These are phyloP conservation scores for Miamiensis avidus DNA, from an alignment of 169 alveolate species.

Conservation along the genomic window DNA sequence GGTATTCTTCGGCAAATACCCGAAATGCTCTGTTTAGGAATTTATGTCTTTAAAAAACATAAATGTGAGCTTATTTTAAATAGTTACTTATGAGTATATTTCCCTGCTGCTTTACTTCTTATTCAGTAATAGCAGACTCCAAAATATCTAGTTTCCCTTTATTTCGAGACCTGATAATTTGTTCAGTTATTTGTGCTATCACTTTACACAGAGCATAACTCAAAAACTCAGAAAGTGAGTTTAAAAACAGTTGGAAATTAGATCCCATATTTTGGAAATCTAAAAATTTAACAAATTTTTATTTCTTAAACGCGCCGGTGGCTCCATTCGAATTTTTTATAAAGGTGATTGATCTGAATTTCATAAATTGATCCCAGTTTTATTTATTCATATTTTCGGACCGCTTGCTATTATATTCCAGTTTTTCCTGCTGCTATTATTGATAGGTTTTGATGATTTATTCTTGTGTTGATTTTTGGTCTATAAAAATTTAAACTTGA, in stretches of 20 bases:
- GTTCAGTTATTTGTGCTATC: background rate
- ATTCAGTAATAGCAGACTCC: background rate
- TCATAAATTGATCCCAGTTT: background rate
- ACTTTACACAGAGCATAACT: background rate
- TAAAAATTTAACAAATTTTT: no score
- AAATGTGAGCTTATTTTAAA: background rate
- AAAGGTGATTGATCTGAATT: background rate
- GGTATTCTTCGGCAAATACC: background rate
- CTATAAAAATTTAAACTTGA: no score
- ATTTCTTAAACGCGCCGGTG: background rate
- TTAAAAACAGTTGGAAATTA: no score
- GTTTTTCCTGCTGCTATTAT: background rate
- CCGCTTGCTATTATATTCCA: background rate
- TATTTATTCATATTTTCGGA: background rate
- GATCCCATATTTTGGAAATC: background rate
- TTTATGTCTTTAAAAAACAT: background rate
- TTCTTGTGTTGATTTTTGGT: background rate
- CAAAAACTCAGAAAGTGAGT: background rate
- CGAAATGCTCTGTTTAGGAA: background rate
- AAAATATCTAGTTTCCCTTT: background rate
- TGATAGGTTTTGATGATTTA: no score
- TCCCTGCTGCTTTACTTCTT: background rate
- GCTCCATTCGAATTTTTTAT: background rate
- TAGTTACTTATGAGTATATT: no score
- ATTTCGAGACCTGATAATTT: background rate